Evolutionary conservation across 345 rosid genomes (phyloP).

Genomic region (Euphorbia peplus): DNA sequence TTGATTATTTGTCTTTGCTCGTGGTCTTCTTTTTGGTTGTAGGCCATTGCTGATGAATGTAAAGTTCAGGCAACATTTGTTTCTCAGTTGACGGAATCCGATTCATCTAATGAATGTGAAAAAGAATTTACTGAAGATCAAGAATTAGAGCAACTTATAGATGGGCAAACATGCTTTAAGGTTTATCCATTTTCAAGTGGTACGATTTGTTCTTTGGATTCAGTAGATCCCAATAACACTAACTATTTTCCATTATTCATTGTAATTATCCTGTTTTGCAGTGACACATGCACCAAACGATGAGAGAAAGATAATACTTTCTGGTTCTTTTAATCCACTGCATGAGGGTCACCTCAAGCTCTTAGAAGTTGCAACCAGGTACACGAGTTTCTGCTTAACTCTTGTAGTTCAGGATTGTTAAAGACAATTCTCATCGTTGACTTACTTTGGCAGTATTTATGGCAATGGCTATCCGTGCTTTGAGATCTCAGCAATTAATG

Average conservation of each 20-base stretch:
- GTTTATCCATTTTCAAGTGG: conserved; percentile 69
- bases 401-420: neutral
- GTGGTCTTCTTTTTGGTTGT: conserved; percentile 18
- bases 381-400: conserved; percentile 19
- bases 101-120: conserved; percentile 47
- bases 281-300: conserved; percentile 35
- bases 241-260: conserved; percentile 13
- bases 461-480: conserved; percentile 82
- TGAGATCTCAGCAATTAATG: conserved; percentile 85
- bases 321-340: conserved; percentile 94
- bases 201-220: conserved; percentile 34
- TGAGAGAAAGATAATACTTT: conserved; percentile 70
- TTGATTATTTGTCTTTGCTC: conserved; percentile 8
- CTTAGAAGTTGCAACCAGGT: conserved; percentile 89
- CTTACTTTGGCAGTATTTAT: conserved; percentile 42
- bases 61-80: conserved; percentile 45
- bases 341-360: conserved; percentile 93
- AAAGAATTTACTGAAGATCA: conserved; percentile 59
- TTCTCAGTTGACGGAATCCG: conserved; percentile 60
- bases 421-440: conserved; percentile 19
- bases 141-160: conserved; percentile 70
- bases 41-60: conserved; percentile 90
- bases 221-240: conserved; percentile 2
- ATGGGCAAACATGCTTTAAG: conserved; percentile 69
- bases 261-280: conserved; percentile 32